phyloP scores from a whole-genome alignment of 768 basidiomycete genomes.

The Coprinopsis cinerea region DNA sequence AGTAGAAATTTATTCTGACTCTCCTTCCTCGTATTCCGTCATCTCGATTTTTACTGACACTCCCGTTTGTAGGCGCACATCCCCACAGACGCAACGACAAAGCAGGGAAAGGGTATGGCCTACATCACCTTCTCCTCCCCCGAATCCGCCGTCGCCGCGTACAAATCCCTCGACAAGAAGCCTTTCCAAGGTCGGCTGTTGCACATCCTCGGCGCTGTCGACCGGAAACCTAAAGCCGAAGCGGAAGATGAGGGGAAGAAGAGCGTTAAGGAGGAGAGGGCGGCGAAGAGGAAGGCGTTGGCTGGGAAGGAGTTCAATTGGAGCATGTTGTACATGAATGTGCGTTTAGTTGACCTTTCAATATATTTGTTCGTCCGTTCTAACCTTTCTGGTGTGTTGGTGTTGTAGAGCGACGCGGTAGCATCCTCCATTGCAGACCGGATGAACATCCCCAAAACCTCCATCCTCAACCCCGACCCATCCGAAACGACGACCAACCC shows the following conservation, averaged over 20 bases:
- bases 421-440: constrained; percentile 85
- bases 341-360: constrained; percentile 38
- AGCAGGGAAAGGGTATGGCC: constrained; percentile 45
- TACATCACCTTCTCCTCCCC: constrained; percentile 42
- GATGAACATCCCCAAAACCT: constrained; percentile 81
- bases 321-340: constrained; percentile 97
- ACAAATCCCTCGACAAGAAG: constrained; percentile 69
- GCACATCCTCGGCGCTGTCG: constrained; percentile 84
- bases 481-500: constrained; percentile 48
- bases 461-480: constrained; percentile 78
- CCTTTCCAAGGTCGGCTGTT: constrained; percentile 90
- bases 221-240: constrained; percentile 46
- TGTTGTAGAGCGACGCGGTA: constrained; percentile 97
- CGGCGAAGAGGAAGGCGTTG: constrained; percentile 55
- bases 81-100: constrained; percentile 39
- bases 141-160: constrained; percentile 55
- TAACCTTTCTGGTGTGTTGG: neutral
- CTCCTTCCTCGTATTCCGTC: neutral
- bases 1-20: constrained; percentile 26
- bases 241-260: constrained; percentile 37
- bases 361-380: constrained; percentile 1
- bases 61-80: constrained; percentile 37
- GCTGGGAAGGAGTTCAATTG: constrained; percentile 85
- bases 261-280: constrained; percentile 54
- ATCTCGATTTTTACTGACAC: constrained; percentile 9